Evolutionary conservation across 169 alveolate species (phyloP), one percentile per base, ranked within the genome.

Genomic region (Condylostoma magnum): DNA sequence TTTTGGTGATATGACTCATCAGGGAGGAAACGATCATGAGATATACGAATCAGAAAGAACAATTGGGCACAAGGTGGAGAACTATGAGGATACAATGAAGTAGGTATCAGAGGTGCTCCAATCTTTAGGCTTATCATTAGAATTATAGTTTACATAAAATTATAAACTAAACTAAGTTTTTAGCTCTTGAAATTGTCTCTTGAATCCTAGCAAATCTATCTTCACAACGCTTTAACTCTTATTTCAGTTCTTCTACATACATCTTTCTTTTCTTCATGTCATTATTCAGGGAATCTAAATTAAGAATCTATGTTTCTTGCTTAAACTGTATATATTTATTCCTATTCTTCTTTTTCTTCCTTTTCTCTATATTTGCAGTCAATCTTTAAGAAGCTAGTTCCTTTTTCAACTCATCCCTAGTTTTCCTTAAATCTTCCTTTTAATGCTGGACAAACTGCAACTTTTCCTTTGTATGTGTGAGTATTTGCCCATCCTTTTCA

Each of bases 11-110:
- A 91, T 85, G 53, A 94, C 97, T 43, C 70, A 66, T 36, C 89
- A 77, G 46, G 99, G 99, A 15, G 99, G 99, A 28, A 97, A 97
- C 80, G 99, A 97, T 80, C 87, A 91, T 80, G 99, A 96, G 82
- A 92, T 97, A 36, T 96, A 53, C 70, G 53, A 54, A 34, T 94
- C 93, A 55, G 91, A 82, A 34, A 90, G 98, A 57, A 96, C 97
- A n/a, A 79, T 89, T 33, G 99, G 98, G 12, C 92, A 92, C 50
- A 79, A 80, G 41, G 99, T 97, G 15, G 80, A 69, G 47, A 73
- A 63, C 50, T 96, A 96, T 31, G 88, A 91, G 36, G 97, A 96
- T 60, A 95, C 99, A 2, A 80, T 93, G 10, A 60, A 66, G 34
- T 75, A 84, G 22, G 33, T 90, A n/a, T n/a, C n/a, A n/a, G n/a